Evolutionary conservation across 2,329 filamentous ascomycete species (phyloP), one percentile per base, ranked within the genome.

Genomic region (Cladorrhinum sp.): DNA sequence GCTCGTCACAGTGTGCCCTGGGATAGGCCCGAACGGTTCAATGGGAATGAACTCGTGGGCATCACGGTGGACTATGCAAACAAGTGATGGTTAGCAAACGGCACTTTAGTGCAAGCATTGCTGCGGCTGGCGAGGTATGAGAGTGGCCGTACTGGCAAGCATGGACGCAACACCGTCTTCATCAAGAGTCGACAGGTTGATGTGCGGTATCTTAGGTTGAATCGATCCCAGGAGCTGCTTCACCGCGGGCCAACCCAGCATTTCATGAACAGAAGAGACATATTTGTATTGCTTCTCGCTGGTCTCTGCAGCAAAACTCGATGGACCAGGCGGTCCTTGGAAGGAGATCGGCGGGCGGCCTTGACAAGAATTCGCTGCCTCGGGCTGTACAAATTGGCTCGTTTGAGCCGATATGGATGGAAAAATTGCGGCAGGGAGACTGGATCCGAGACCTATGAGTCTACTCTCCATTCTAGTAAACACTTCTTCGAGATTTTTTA

Each of bases 231-330:
- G 66, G 9, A 79, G 61, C 21, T 77, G 74, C 62, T 77, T 74
- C 52, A 80, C 68, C 28, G 73, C 73, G 24, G 79, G 78, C 79
- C 82, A 84, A 3, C 76, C 74, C 52, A 84, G 73, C 72, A 83
- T 78, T 68, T 81, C 81, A 69, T 83, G 79, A 18, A 80, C 78
- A 3, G 72, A 72, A 12, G 74, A 72, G 18, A 73, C 73, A 64
- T 76, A 76, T 23, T 65, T 65, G 58, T 74, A 74, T 33, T 67
- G 60, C 3, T 67, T 48, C n/a, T 66, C 62, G 56, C 60, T 57
- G 7, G 33, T 12, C 8, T 56, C 62, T 63, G 18, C 67, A 56
- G 7, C 62, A 14, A 59, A 63, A 36, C 58, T 63, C 39, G 62
- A 65, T 54, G 53, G 54, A 55, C 68, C 61, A 60, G 57, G 54